Evolutionary conservation across 2,329 filamentous ascomycete genomes (phyloP).

Genomic region (Alternaria conjuncta): DNA sequence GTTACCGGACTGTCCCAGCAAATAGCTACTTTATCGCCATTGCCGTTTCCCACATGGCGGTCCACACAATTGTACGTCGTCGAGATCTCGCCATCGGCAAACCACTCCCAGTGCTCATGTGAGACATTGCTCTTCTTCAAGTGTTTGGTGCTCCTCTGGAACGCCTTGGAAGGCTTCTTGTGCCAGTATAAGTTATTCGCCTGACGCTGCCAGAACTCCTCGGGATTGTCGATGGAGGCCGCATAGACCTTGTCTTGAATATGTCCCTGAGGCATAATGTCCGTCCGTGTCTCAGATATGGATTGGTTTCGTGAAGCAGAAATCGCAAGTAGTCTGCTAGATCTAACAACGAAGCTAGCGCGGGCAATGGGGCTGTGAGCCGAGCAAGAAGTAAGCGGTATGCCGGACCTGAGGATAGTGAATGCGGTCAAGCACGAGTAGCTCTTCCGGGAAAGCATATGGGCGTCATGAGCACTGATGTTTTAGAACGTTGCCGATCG

Average conservation of each 20-base stretch:
- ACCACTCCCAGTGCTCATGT: constrained; percentile 88
- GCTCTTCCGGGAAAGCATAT: not conserved
- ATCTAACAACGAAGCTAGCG: not conserved
- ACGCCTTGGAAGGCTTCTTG: constrained; percentile 69
- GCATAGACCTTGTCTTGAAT: constrained; percentile 59
- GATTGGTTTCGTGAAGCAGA: not conserved
- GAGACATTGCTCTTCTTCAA: constrained; percentile 64
- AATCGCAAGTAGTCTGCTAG: not conserved
- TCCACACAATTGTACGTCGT: constrained; percentile 93
- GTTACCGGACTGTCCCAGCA: constrained; percentile 90
- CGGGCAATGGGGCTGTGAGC: not conserved
- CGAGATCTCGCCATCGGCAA: constrained; percentile 84
- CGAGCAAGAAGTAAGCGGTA: not conserved
- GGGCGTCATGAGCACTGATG: not conserved
- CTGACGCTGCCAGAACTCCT: constrained; percentile 77
- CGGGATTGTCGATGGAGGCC: constrained; percentile 70
- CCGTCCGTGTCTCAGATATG: not conserved
- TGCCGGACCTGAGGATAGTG: not conserved
- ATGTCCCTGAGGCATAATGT: constrained; percentile 19
- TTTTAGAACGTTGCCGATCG: constrained; percentile 3
- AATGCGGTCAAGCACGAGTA: not conserved
- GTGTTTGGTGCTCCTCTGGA: constrained; percentile 67
- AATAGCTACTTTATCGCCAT: constrained; percentile 76
- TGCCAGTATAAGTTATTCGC: constrained; percentile 83
- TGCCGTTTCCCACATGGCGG: constrained; percentile 79